phyloP scores from a whole-genome alignment of 768 basidiomycete species.

The Neoboletus brunneissimus region DNA sequence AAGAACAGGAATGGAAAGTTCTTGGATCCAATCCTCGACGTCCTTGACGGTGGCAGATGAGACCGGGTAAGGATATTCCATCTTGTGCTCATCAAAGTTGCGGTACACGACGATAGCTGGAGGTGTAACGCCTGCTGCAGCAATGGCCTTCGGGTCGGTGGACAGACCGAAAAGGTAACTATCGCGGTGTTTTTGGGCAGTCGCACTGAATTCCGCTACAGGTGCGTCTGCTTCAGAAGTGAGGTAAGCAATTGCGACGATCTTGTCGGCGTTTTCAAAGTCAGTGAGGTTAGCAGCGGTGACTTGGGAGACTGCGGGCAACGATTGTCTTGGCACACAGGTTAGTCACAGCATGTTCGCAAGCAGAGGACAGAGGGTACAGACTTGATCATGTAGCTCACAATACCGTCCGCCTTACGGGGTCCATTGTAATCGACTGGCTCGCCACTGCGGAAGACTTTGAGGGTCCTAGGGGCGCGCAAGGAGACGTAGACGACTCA shows the following conservation, averaged over 20 bases:
- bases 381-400: slow-evolving; percentile 95
- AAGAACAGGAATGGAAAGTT: slow-evolving; percentile 82
- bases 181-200: slow-evolving; percentile 88
- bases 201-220: slow-evolving; percentile 68
- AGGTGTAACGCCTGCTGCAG: slow-evolving; percentile 68
- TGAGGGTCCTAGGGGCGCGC: slow-evolving; percentile 55
- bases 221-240: slow-evolving; percentile 68
- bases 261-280: slow-evolving; percentile 84
- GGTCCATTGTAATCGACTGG: slow-evolving; percentile 82
- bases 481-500: neutral
- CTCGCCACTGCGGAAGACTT: slow-evolving; percentile 87
- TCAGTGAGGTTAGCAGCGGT: slow-evolving; percentile 74
- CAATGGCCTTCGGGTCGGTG: slow-evolving; percentile 66
- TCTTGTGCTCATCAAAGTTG: slow-evolving; percentile 79
- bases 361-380: slow-evolving; percentile 21
- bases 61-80: slow-evolving; percentile 61
- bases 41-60: slow-evolving; percentile 55
- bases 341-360: slow-evolving; percentile 2
- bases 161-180: slow-evolving; percentile 89
- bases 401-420: slow-evolving; percentile 92
- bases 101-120: slow-evolving; percentile 94
- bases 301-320: slow-evolving; percentile 88
- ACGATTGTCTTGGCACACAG: slow-evolving; percentile 62
- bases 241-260: slow-evolving; percentile 87
- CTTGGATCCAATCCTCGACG: slow-evolving; percentile 74